Evolutionary conservation across 208 protist genomes (phyloP).

Genomic region (Kentomonas sorsogonicus): DNA sequence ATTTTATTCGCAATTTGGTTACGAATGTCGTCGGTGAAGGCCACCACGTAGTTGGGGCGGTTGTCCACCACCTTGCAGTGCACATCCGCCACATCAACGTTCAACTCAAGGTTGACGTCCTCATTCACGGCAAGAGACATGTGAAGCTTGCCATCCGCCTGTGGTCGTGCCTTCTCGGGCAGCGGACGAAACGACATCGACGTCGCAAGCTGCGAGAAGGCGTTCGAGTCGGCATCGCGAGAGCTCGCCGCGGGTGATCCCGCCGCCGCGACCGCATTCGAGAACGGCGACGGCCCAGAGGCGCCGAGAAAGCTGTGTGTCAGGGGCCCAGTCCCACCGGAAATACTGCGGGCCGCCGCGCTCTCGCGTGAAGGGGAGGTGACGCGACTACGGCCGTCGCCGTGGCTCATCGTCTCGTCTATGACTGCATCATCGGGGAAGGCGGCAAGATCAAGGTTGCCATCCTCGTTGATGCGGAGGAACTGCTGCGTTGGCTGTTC

Average conservation of each 20-base stretch:
- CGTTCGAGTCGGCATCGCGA: too few species aligned
- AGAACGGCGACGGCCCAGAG: too few species aligned
- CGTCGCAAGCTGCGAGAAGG: too few species aligned
- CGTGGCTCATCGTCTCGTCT: too few species aligned
- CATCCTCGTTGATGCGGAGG: slow-evolving; percentile 76
- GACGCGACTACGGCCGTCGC: too few species aligned
- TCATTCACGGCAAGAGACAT: slow-evolving; percentile 68
- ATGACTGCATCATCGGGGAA: slow-evolving; percentile 40
- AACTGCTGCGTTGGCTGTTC: slow-evolving; percentile 55
- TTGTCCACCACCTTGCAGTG: slow-evolving; percentile 71
- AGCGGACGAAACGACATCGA: slow-evolving; percentile 12
- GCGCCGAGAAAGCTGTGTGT: too few species aligned
- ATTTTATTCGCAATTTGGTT: slow-evolving; percentile 57
- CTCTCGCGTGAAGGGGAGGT: slow-evolving; percentile 34
- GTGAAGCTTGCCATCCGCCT: slow-evolving; percentile 62
- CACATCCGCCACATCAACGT: slow-evolving; percentile 68
- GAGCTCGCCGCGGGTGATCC: too few species aligned
- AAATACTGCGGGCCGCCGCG: too few species aligned
- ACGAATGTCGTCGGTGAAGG: slow-evolving; percentile 65
- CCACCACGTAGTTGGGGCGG: slow-evolving; percentile 67
- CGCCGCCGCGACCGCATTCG: too few species aligned
- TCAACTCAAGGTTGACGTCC: slow-evolving; percentile 67
- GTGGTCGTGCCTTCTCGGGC: slow-evolving; percentile 19
- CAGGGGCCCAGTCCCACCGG: too few species aligned
- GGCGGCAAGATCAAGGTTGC: slow-evolving; percentile 69